Conservation (phyloP, 2,329 filamentous ascomycete genomes). For the Blastomyces gilchristii region DNA sequence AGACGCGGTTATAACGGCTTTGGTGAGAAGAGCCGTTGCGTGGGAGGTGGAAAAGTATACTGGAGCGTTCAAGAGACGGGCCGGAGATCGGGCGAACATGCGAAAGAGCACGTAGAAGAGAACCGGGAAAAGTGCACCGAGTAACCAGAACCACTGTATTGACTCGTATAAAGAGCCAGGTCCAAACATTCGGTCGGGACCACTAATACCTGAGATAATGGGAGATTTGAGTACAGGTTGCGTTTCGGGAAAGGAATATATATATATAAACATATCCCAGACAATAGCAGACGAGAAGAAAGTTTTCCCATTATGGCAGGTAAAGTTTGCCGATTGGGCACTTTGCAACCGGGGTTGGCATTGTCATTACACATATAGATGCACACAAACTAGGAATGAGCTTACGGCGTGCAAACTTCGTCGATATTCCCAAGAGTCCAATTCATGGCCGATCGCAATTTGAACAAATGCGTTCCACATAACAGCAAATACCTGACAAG, state of each 20-base stretch:
- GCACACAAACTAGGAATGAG: slow-evolving; percentile 8
- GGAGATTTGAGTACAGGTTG: background rate
- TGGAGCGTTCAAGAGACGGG: slow-evolving; percentile 55
- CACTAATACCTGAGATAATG: slow-evolving; percentile 52
- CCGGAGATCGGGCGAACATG: slow-evolving; percentile 48
- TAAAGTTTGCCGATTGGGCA: slow-evolving; percentile 44
- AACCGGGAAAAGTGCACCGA: slow-evolving; percentile 49
- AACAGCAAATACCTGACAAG: slow-evolving; percentile 39
- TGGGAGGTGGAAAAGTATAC: slow-evolving; percentile 15
- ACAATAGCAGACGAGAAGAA: slow-evolving; percentile 58
- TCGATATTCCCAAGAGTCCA: slow-evolving; percentile 37
- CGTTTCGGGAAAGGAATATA: background rate
- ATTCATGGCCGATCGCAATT: slow-evolving; percentile 38
- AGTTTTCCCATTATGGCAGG: slow-evolving; percentile 44
- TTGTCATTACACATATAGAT: slow-evolving; percentile 5
- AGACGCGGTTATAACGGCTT: slow-evolving; percentile 1
- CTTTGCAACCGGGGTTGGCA: slow-evolving; percentile 7
- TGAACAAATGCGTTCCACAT: slow-evolving; percentile 39
- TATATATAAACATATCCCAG: slow-evolving; percentile 44
- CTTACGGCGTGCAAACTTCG: slow-evolving; percentile 30
- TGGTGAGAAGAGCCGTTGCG: background rate
- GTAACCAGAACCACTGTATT: slow-evolving; percentile 57
- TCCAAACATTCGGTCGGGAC: slow-evolving; percentile 56
- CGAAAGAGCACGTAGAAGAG: slow-evolving; percentile 48
- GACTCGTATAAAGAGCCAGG: slow-evolving; percentile 49